Base-by-base conservation (phyloP, 371 early-diverging fungal species). In the Mucor plumbeus region DNA sequence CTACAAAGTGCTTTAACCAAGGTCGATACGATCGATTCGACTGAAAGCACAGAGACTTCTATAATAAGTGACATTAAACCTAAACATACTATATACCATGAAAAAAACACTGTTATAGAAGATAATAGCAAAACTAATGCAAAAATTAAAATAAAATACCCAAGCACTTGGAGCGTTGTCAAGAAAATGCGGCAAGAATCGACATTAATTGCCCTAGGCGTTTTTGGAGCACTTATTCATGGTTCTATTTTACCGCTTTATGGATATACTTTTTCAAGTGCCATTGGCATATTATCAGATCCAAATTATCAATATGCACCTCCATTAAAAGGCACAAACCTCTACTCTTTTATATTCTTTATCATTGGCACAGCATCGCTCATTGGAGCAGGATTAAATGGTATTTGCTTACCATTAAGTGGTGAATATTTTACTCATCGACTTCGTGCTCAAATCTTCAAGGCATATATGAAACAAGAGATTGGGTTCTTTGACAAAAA, bases 401-500 rank as follows among this genome's bases (percentile, higher is more conserved):
- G 47, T 7, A 61, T 69, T 17, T 61, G 71, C 4, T 80, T 85
- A 61, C 79, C 79, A 57, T 55, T 81, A 35, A 73, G 82, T 14
- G 85, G 85, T 34, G 88, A 85, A 64, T 72, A 73, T 3, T 77
- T 88, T 47, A 89, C 90, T 7, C 71, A 75, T 15, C 79, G 88
- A 33, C 61, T 92, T 21, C 80, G 92, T 13, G 70, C 72, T n/a
- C 55, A 64, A 58, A 44, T 83, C 0, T 91, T 92, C 72, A 64
- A 73, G 11, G 76, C 87, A 4, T 78, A 89, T 44, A 69, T 91
- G 60, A 67, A 81, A 19, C 96, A 96, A 77, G 94, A 96, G 48
- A 89, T 95, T 63, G 90, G 78, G 1, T 97, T 87, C 75, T 97
- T 93, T 76, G 97, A 97, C 77, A 78, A 83, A n/a, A 88, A 89